Evolutionary conservation across 345 rosid species (phyloP).

Genomic region (Acer negundo): DNA sequence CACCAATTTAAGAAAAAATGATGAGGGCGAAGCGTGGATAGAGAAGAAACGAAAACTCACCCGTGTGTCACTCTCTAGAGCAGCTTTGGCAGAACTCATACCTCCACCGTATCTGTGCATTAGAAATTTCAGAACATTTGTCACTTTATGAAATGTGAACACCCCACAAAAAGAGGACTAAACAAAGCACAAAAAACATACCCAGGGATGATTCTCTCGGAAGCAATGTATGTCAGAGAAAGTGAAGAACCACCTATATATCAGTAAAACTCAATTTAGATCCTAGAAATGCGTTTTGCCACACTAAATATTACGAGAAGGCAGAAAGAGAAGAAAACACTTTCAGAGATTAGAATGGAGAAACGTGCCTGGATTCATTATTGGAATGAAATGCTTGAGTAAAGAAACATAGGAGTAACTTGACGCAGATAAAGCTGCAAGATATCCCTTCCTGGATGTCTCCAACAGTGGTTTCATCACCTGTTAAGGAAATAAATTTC

Average conservation of each 20-base stretch:
- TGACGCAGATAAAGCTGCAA: constrained; percentile 92
- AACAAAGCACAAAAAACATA: constrained; percentile 23
- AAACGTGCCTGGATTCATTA: constrained; percentile 84
- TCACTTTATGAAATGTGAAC: constrained; percentile 1
- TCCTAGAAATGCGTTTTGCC: background rate
- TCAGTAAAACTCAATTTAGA: constrained; percentile 29
- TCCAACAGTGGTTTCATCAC: constrained; percentile 90
- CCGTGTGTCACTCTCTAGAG: constrained; percentile 91
- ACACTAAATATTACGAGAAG: background rate
- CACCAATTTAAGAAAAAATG: background rate
- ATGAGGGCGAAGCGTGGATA: background rate
- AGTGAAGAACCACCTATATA: constrained; percentile 89
- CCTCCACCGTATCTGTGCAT: constrained; percentile 91
- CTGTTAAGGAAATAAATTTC: constrained; percentile 31
- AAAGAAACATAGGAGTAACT: constrained; percentile 91
- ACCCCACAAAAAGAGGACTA: background rate
- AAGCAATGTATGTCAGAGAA: constrained; percentile 93
- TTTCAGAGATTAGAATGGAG: background rate
- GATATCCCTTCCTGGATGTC: constrained; percentile 93
- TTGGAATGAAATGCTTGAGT: constrained; percentile 83
- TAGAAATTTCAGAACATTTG: background rate
- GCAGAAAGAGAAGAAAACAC: background rate
- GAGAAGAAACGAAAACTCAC: constrained; percentile 36
- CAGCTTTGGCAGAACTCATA: constrained; percentile 98
- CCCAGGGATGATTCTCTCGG: constrained; percentile 97